A percentile compares a stretch with the other conserved stretches of the same genome.
These are phyloP conservation scores for Tripidium arundinaceum DNA, from an alignment of 202 grass and related monocot species.

Conservation along the genomic window DNA sequence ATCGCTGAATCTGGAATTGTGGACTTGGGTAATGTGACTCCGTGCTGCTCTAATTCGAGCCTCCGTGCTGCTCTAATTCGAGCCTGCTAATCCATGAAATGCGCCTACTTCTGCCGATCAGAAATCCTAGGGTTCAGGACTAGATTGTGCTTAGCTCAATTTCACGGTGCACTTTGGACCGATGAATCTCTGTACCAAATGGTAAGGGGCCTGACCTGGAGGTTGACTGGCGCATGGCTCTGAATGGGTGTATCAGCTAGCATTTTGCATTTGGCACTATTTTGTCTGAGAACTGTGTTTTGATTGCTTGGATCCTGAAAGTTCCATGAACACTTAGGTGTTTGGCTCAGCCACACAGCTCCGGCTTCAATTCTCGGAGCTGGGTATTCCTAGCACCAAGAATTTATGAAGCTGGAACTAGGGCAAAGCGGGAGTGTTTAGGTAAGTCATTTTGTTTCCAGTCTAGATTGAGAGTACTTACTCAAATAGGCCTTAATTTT, in stretches of 20 bases:
- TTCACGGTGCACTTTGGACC: background rate
- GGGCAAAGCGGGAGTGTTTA: background rate
- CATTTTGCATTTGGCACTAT: background rate
- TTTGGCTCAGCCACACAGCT: background rate
- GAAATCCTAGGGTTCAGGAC: background rate
- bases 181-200: slow-evolving; percentile 5
- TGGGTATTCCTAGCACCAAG: background rate
- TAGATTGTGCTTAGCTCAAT: slow-evolving; percentile 18
- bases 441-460: background rate
- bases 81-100: background rate
- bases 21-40: background rate
- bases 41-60: background rate
- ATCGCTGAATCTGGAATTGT: slow-evolving; percentile 29
- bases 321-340: background rate
- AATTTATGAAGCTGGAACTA: background rate
- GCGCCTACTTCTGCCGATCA: background rate
- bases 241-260: background rate
- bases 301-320: background rate
- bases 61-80: slow-evolving; percentile 9
- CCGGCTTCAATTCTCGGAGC: background rate
- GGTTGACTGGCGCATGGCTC: background rate
- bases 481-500: background rate
- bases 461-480: background rate
- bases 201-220: background rate
- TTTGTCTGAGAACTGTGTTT: slow-evolving; percentile 11